Percentiles rank a stretch among this genome's conserved stretches.
Evolutionary conservation across 345 rosid genomes (phyloP).

Genomic region (Hevea brasiliensis): DNA sequence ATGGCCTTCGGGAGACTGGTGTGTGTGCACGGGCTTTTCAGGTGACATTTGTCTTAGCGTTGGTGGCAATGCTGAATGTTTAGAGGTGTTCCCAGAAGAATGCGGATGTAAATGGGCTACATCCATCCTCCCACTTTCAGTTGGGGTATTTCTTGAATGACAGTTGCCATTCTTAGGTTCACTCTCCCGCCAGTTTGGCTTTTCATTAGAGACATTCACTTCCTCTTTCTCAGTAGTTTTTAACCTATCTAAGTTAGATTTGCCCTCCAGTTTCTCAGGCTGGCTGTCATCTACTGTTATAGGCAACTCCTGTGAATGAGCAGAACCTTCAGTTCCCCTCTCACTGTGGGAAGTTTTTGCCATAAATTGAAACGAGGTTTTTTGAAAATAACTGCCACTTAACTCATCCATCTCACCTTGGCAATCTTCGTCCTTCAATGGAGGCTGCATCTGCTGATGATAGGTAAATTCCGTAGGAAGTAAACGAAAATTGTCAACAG

Average conservation of each 20-base stretch:
- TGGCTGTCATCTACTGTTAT: slow-evolving; percentile 11
- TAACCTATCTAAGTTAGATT: background rate
- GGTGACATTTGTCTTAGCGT: slow-evolving; percentile 3
- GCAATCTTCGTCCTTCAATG: slow-evolving; percentile 10
- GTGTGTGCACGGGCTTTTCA: background rate
- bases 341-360: slow-evolving; percentile 20
- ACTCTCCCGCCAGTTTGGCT: background rate
- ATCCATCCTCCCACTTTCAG: slow-evolving; percentile 7
- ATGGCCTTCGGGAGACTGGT: slow-evolving; percentile 1
- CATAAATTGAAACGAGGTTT: slow-evolving; percentile 18
- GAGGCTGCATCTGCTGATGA: slow-evolving; percentile 17
- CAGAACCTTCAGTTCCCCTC: slow-evolving; percentile 28
- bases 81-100: background rate
- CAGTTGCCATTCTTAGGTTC: slow-evolving; percentile 6
- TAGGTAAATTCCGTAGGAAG: background rate
- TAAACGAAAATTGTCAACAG: slow-evolving; percentile 8
- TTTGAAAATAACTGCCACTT: slow-evolving; percentile 27
- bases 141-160: slow-evolving; percentile 1
- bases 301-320: slow-evolving; percentile 30
- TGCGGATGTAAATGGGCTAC: slow-evolving; percentile 9
- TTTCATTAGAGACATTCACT: background rate
- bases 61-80: background rate
- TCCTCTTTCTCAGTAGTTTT: background rate
- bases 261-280: slow-evolving; percentile 6
- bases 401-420: slow-evolving; percentile 34